Conservation (phyloP, 805 yeast species). For the Starmerella roubikii region DNA sequence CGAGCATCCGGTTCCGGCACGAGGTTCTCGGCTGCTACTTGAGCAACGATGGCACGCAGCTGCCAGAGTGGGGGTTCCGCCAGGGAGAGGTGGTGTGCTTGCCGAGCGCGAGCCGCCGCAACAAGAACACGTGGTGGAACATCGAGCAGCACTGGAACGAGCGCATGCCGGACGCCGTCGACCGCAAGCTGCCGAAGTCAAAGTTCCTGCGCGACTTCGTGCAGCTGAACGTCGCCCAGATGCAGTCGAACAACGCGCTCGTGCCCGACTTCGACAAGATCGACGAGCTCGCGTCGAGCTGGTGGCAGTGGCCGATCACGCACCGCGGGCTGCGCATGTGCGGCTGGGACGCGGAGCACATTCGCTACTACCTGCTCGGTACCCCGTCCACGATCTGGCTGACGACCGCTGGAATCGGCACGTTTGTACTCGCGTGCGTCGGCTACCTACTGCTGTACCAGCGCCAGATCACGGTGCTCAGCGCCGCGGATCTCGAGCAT, state of each 20-base stretch:
- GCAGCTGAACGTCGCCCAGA: constrained; percentile 63
- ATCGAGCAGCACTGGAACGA: constrained; percentile 54
- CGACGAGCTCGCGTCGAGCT: constrained; percentile 57
- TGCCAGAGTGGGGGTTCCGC: constrained; percentile 96
- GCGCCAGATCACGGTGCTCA: constrained; percentile 37
- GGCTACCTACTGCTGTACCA: constrained; percentile 45
- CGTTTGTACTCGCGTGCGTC: constrained; percentile 30
- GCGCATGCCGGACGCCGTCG: constrained; percentile 30
- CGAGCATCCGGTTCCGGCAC: constrained; percentile 60
- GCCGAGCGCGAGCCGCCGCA: constrained; percentile 34
- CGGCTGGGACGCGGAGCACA: constrained; percentile 45
- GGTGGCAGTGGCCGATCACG: constrained; percentile 78
- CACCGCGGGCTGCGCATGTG: constrained; percentile 63
- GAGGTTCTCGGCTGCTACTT: constrained; percentile 79
- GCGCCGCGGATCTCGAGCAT: constrained; percentile 30
- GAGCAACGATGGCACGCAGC: constrained; percentile 73
- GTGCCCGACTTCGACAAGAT: constrained; percentile 60
- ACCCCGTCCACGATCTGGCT: constrained; percentile 55
- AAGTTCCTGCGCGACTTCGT: constrained; percentile 56
- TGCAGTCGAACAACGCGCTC: constrained; percentile 71
- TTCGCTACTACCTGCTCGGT: constrained; percentile 54
- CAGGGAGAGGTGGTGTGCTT: constrained; percentile 90
- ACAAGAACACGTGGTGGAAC: constrained; percentile 70
- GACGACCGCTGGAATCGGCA: constrained; percentile 30
- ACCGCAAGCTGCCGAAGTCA: constrained; percentile 34